Conservation (phyloP, 108 stramenopile genomes). For the Nitzschia palea region DNA sequence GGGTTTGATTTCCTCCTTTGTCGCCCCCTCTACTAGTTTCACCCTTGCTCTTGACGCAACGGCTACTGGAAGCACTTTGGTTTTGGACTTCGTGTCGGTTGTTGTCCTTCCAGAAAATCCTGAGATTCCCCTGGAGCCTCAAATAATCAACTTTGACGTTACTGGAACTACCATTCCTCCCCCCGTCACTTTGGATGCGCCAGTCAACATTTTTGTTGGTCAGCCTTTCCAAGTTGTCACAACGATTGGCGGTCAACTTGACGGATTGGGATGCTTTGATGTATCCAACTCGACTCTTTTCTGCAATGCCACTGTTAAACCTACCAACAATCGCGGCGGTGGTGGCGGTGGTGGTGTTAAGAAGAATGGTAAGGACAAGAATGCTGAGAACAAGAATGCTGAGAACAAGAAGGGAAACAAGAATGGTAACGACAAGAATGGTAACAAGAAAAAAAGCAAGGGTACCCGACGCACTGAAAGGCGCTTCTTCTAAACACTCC, state of each 20-base stretch:
- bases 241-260: slow-evolving; percentile 4
- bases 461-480: no score
- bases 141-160: not conserved
- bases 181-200: not conserved
- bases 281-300: slow-evolving; percentile 1
- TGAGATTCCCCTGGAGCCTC: not conserved
- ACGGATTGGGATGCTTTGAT: slow-evolving; percentile 12
- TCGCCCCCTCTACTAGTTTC: slow-evolving; percentile 1
- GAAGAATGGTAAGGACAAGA: no score
- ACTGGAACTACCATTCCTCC: slow-evolving; percentile 8
- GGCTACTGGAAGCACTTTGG: not conserved
- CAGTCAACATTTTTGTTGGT: not conserved
- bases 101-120: slow-evolving; percentile 4
- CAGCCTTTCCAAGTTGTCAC: not conserved
- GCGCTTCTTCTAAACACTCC: no score
- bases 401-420: no score
- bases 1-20: not conserved
- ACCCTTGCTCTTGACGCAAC: not conserved
- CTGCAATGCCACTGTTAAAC: slow-evolving; percentile 6
- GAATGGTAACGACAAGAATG: no score
- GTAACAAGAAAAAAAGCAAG: no score
- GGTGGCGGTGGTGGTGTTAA: slow-evolving; percentile 1
- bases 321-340: not conserved
- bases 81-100: slow-evolving; percentile 1
- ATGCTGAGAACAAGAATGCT: no score